Evolutionary conservation across 495 filamentous ascomycete genomes (phyloP).

Genomic region (Hypomontagnella monticulosa): DNA sequence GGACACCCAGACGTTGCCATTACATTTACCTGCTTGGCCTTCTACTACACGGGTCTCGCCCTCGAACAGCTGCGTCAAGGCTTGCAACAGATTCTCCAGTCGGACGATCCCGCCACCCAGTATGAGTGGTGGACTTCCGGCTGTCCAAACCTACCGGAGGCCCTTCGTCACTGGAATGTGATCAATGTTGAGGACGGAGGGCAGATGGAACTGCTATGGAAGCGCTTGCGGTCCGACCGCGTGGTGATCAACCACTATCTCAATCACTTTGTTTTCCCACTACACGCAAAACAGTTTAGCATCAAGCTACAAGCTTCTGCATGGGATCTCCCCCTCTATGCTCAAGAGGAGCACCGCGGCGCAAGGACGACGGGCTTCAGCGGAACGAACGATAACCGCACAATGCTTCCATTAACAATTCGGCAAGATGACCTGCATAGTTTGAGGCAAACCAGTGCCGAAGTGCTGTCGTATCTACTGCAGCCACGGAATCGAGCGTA

Average conservation of each 20-base stretch:
- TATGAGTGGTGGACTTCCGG: slow-evolving; percentile 59
- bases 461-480: slow-evolving; percentile 63
- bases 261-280: slow-evolving; percentile 65
- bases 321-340: slow-evolving; percentile 61
- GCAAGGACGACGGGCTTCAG: slow-evolving; percentile 62
- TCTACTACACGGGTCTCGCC: slow-evolving; percentile 61
- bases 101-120: slow-evolving; percentile 60
- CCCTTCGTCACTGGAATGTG: slow-evolving; percentile 54
- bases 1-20: slow-evolving; percentile 67
- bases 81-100: slow-evolving; percentile 54
- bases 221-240: slow-evolving; percentile 47
- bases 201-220: slow-evolving; percentile 57
- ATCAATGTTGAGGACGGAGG: slow-evolving; percentile 62
- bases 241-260: slow-evolving; percentile 61
- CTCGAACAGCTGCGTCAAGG: slow-evolving; percentile 52
- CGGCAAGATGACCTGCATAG: slow-evolving; percentile 60
- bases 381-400: slow-evolving; percentile 63
- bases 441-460: slow-evolving; percentile 61
- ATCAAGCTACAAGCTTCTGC: slow-evolving; percentile 62
- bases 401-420: slow-evolving; percentile 61
- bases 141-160: slow-evolving; percentile 50
- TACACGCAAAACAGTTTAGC: slow-evolving; percentile 62
- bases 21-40: slow-evolving; percentile 61
- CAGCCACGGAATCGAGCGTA: slow-evolving; percentile 55
- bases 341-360: slow-evolving; percentile 10